Evolutionary conservation across 495 filamentous ascomycete genomes (phyloP), one percentile per base, ranked within the genome.

Genomic region (Podospora anserina): DNA sequence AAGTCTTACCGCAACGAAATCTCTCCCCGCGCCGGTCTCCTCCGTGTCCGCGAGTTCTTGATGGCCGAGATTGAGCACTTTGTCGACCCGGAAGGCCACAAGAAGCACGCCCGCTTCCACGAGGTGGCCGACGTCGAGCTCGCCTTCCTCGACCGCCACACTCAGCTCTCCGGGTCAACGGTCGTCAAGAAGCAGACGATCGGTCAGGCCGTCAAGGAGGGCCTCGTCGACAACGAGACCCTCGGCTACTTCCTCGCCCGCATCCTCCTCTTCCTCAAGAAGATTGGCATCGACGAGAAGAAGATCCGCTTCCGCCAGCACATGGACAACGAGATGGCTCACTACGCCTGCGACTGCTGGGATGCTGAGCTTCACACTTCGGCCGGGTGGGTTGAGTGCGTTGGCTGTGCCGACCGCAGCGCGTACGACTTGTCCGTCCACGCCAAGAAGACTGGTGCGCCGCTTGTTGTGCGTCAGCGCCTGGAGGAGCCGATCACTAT

Each of bases 31-130:
- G 82, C 86, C 65, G 90, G 90, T 67, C 82, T 93, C n/a, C 83
- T 92, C 26, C 88, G 90, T 67, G 90, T 93, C 11, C 87, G 91
- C 49, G 90, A 93, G 74, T 93, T 92, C 80, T 77, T 92, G 67
- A 92, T 93, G 91, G 91, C 90, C 5, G 91, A 93, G 78, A 91
- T 93, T 69, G 90, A 93, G 78, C 90, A 92, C 74, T 93, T 87
- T 71, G 90, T 93, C 66, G 90, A 93, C 70, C 90, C 90, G 20
- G 76, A 88, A 61, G 66, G 79, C 70, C 84, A 88, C 74, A 93
- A 92, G 83, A 89, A 88, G 75, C 91, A 93, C 75, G 77, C 81
- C 54, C 88, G 88, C 5, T 93, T 93, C 76, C 70, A 82, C 30
- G 87, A 91, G 63, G 85, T 93, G 34, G 84, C 86, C 64, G 79